Evolutionary conservation across 2,329 filamentous ascomycete genomes (phyloP).

Genomic region (Alternaria sp.): DNA sequence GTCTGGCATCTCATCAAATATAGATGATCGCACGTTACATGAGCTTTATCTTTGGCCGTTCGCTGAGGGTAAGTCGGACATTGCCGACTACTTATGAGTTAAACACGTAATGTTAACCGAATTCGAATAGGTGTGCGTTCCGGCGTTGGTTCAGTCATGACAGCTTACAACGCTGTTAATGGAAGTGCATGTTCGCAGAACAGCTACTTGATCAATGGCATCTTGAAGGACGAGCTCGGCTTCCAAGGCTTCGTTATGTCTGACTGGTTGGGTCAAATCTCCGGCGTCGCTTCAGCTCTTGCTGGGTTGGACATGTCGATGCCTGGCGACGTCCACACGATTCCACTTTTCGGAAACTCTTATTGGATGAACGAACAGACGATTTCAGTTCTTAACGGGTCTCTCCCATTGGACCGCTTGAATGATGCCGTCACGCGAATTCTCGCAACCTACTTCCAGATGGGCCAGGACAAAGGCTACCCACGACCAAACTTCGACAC

Average conservation of each 20-base stretch:
- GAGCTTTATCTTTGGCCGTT: constrained; percentile 90
- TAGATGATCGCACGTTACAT: constrained; percentile 78
- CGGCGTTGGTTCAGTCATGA: constrained; percentile 84
- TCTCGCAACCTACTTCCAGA: constrained; percentile 83
- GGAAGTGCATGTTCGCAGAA: constrained; percentile 71
- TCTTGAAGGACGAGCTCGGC: constrained; percentile 86
- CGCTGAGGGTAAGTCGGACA: constrained; percentile 62
- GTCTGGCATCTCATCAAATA: constrained; percentile 62
- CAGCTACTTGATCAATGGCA: constrained; percentile 79
- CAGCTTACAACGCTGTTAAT: constrained; percentile 70
- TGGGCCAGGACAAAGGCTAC: constrained; percentile 51
- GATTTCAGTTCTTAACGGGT: constrained; percentile 79
- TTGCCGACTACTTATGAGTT: no score
- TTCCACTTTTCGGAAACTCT: constrained; percentile 57
- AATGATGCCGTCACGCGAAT: constrained; percentile 90
- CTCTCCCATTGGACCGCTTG: constrained; percentile 79
- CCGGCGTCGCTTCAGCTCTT: constrained; percentile 78
- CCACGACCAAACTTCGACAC: constrained; percentile 56
- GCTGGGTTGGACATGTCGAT: constrained; percentile 85
- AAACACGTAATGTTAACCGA: background rate
- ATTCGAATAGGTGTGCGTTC: constrained; percentile 64
- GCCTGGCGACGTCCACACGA: constrained; percentile 71
- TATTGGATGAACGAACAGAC: constrained; percentile 78
- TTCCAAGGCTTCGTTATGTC: constrained; percentile 77
- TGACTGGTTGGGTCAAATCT: constrained; percentile 87